These are phyloP conservation scores for Trypanosoma brucei DNA, from an alignment of 208 protist species.

Conservation along the genomic window DNA sequence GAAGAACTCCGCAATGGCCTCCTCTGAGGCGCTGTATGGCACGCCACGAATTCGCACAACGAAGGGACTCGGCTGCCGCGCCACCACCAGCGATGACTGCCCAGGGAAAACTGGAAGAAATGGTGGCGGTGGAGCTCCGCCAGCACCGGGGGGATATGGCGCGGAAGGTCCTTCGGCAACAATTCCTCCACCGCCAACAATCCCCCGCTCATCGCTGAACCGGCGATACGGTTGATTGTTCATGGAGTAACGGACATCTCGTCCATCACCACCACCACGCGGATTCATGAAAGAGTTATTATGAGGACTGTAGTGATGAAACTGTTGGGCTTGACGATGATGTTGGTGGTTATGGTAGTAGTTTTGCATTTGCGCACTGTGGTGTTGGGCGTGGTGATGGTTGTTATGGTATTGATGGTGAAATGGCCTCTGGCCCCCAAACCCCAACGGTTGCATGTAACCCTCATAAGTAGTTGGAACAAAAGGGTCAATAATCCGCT, in stretches of 20 bases:
- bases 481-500: slow-evolving; percentile 10
- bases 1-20: slow-evolving; percentile 44
- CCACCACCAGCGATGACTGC: slow-evolving; percentile 15
- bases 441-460: slow-evolving; percentile 12
- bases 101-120: slow-evolving; percentile 20
- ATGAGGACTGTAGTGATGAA: not conserved
- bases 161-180: not conserved
- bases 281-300: not conserved
- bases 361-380: not conserved
- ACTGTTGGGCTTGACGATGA: not conserved
- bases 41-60: slow-evolving; percentile 44
- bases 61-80: slow-evolving; percentile 11
- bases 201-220: not conserved
- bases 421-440: slow-evolving; percentile 4
- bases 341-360: too few relatives aligned
- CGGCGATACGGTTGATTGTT: not conserved
- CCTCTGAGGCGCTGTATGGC: slow-evolving; percentile 38
- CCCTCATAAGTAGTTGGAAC: slow-evolving; percentile 12
- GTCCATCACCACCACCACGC: not conserved
- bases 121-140: not conserved
- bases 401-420: slow-evolving; percentile 5
- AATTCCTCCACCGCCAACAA: not conserved
- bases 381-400: not conserved
- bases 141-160: slow-evolving; percentile 7
- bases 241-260: not conserved